These are phyloP conservation scores for Dendrobium huoshanense DNA, from an alignment of 106 monocot genomes.

Conservation along the genomic window DNA sequence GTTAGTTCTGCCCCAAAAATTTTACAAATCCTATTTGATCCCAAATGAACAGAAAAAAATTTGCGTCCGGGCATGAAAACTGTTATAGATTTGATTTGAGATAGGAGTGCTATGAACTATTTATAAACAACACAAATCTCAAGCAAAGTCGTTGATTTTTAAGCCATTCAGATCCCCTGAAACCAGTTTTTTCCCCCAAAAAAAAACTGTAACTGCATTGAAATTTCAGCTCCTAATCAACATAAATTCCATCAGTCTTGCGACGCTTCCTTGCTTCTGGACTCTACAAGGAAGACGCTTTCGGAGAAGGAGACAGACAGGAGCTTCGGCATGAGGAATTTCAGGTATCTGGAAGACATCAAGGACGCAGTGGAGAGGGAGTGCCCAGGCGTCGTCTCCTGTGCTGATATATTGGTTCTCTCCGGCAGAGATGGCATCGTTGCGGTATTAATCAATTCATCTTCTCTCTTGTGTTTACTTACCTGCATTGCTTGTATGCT, in stretches of 20 bases:
- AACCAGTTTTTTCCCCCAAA: no score
- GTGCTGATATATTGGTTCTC: constrained; percentile 61
- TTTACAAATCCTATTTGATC: no score
- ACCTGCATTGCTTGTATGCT: no score
- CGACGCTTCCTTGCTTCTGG: constrained; percentile 73
- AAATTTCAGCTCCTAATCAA: no score
- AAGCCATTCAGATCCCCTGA: no score
- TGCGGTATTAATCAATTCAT: constrained; percentile 13
- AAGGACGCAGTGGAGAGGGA: constrained; percentile 85
- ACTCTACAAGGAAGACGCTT: constrained; percentile 59
- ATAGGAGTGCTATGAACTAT: neutral
- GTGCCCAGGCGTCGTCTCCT: constrained; percentile 74
- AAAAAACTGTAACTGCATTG: no score
- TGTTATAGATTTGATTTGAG: no score
- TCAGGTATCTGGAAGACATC: constrained; percentile 67
- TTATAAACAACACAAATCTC: neutral
- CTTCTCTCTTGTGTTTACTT: neutral
- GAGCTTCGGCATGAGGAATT: constrained; percentile 85
- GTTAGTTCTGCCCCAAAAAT: no score
- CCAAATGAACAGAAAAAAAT: no score
- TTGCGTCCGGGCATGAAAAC: no score
- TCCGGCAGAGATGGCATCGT: constrained; percentile 67
- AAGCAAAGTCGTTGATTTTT: no score
- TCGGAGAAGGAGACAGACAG: constrained; percentile 83
- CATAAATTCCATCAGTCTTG: constrained; percentile 40